Conservation (phyloP, 2,329 filamentous ascomycete genomes). For the Alternaria gansuensis region DNA sequence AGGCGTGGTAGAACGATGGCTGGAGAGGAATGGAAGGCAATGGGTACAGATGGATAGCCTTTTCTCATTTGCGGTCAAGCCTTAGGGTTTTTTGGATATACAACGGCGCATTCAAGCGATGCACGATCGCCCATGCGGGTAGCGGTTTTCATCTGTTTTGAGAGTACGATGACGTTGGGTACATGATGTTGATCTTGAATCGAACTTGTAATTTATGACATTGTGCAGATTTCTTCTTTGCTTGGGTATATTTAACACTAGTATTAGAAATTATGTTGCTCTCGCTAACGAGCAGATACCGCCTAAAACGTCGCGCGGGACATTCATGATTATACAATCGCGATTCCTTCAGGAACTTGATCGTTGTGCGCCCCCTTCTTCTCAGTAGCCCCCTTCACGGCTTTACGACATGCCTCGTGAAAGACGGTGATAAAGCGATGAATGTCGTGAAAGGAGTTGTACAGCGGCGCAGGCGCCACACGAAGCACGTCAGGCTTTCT, state of each 20-base stretch:
- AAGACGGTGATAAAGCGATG: slow-evolving; percentile 58
- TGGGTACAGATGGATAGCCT: slow-evolving; percentile 94
- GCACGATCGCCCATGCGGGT: neutral
- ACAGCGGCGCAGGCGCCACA: slow-evolving; percentile 83
- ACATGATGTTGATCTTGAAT: slow-evolving; percentile 12
- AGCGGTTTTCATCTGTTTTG: neutral
- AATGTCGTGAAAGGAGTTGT: slow-evolving; percentile 81
- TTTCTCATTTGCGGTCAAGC: slow-evolving; percentile 69
- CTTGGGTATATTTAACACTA: slow-evolving; percentile 26
- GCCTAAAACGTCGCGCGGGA: neutral
- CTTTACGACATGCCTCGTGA: slow-evolving; percentile 57
- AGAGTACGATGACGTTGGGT: slow-evolving; percentile 13
- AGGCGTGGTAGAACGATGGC: slow-evolving; percentile 79
- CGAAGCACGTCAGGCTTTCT: slow-evolving; percentile 85
- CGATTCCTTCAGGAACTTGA: slow-evolving; percentile 22
- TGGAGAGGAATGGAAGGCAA: slow-evolving; percentile 88
- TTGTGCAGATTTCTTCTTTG: slow-evolving; percentile 11
- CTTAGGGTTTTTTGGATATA: slow-evolving; percentile 11
- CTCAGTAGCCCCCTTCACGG: slow-evolving; percentile 25
- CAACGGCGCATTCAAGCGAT: neutral
- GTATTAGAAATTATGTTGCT: slow-evolving; percentile 17
- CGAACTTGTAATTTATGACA: slow-evolving; percentile 7
- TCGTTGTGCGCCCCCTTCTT: slow-evolving; percentile 1
- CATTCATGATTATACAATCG: slow-evolving; percentile 16
- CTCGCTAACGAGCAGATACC: slow-evolving; percentile 5